phyloP scores from a whole-genome alignment of 1,284 basidiomycete genomes.

The Ustilago tritici region DNA sequence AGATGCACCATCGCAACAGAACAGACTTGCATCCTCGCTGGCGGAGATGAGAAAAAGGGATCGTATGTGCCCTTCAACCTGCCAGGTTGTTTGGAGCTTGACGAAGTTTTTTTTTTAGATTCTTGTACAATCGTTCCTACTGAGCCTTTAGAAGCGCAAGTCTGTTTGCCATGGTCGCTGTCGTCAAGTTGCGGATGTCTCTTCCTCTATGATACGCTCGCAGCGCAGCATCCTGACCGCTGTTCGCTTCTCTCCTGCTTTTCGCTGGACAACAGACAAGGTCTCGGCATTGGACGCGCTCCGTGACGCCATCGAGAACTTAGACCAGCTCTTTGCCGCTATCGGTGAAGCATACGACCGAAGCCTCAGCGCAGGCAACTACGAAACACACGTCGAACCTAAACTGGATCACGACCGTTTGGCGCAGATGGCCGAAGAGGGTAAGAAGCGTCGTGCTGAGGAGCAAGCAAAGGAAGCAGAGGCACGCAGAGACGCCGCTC shows the following conservation, averaged over 20 bases:
- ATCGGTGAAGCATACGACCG: constrained; percentile 60
- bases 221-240: background rate
- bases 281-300: constrained; percentile 61
- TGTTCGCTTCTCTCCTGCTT: background rate
- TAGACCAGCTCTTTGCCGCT: constrained; percentile 61
- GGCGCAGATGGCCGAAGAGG: constrained; percentile 35
- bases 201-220: background rate
- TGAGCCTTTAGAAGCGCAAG: constrained; percentile 54
- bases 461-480: constrained; percentile 46
- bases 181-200: background rate
- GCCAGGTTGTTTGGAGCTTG: constrained; percentile 50
- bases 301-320: constrained; percentile 60
- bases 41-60: constrained; percentile 57
- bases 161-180: constrained; percentile 16
- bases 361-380: constrained; percentile 56
- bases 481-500: constrained; percentile 35
- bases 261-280: constrained; percentile 19
- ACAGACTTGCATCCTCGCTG: constrained; percentile 9
- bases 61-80: constrained; percentile 48
- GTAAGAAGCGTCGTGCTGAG: constrained; percentile 44
- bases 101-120: constrained; percentile 53
- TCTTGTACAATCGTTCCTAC: constrained; percentile 70
- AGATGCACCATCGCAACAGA: background rate
- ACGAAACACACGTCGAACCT: constrained; percentile 52
- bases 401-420: constrained; percentile 53